A percentile compares a stretch with the other conserved stretches of the same genome.
These are phyloP conservation scores for Trifolium pratense DNA, from an alignment of 306 rosid species.

Conservation along the genomic window DNA sequence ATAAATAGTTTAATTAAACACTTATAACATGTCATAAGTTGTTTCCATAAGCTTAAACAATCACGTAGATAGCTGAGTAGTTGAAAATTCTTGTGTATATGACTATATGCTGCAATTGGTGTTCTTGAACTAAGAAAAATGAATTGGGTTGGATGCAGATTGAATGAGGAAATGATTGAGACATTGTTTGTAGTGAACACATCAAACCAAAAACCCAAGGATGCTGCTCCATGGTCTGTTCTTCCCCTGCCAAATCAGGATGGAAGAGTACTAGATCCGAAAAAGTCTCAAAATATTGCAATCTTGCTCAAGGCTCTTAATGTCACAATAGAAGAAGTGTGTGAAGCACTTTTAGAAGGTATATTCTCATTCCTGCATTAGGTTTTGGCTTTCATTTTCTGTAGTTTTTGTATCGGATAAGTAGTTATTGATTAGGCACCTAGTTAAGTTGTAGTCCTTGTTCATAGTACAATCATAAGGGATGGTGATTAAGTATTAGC, in stretches of 20 bases:
- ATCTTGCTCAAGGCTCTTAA: slow-evolving; percentile 84
- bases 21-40: neutral
- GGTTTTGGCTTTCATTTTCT: slow-evolving; percentile 16
- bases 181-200: slow-evolving; percentile 72
- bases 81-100: slow-evolving; percentile 13
- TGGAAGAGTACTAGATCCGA: slow-evolving; percentile 86
- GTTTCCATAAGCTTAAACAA: neutral
- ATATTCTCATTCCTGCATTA: slow-evolving; percentile 18
- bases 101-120: slow-evolving; percentile 2
- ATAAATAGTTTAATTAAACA: neutral
- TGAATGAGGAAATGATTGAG: slow-evolving; percentile 94
- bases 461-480: no score
- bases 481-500: neutral
- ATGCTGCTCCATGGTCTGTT: slow-evolving; percentile 51
- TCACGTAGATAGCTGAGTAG: neutral
- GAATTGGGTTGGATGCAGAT: slow-evolving; percentile 62
- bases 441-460: slow-evolving; percentile 24
- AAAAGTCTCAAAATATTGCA: slow-evolving; percentile 94
- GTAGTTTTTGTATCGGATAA: neutral
- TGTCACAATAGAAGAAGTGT: slow-evolving; percentile 88
- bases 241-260: slow-evolving; percentile 56
- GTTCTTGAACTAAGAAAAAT: slow-evolving; percentile 40
- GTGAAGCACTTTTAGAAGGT: slow-evolving; percentile 90
- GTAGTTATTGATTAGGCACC: neutral
- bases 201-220: slow-evolving; percentile 52